Evolutionary conservation across 2,329 filamentous ascomycete genomes (phyloP), one percentile per base, ranked within the genome.

Genomic region (Fusarium albosuccineum): DNA sequence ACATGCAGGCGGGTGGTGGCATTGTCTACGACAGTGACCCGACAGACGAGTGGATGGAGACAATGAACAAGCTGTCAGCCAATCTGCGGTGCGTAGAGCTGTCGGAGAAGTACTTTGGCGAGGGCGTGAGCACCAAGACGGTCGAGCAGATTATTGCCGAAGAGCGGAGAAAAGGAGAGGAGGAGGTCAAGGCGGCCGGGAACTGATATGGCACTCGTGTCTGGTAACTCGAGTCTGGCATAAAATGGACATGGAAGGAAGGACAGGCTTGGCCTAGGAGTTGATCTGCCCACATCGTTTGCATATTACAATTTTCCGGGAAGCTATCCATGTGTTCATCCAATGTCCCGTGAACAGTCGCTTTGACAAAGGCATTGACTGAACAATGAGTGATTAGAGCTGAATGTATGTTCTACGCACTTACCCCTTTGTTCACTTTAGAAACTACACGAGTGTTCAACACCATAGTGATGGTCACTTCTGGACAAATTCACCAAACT

Each of bases 1-100:
- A 97, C 81, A 85, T 99, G 66, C 96, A 99, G 75, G 88, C 88
- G n/a, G 87, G 86, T 83, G 94, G 94, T 36, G 94, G 94, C 30
- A 97, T 97, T 74, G 94, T 97, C 42, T 97, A 95, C 75, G 96
- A 98, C 79, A 97, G 92, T 40, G 94, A 97, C 76, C 91, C 86
- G 71, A 91, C 97, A 68, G 96, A 98, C 80, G 97, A 94, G 85
- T 88, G 95, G 80, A 93, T 98, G 86, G 97, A 97, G 68, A 93
- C 89, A 53, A 90, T 96, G 82, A 98, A 99, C 83, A 99, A 99
- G 85, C 83, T 97, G 48, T 90, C 92, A 1, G 73, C 73, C 33
- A 74, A 74, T 55, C 62, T 74, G n/a, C 71, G 73, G 10, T 74
- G 72, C 29, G 67, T 74, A 17, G 72, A 74, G 58, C 36, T 74